Evolutionary conservation across 352 stramenopile species (phyloP), one percentile per base, ranked within the genome.

Genomic region (Phytophthora colocasiae): DNA sequence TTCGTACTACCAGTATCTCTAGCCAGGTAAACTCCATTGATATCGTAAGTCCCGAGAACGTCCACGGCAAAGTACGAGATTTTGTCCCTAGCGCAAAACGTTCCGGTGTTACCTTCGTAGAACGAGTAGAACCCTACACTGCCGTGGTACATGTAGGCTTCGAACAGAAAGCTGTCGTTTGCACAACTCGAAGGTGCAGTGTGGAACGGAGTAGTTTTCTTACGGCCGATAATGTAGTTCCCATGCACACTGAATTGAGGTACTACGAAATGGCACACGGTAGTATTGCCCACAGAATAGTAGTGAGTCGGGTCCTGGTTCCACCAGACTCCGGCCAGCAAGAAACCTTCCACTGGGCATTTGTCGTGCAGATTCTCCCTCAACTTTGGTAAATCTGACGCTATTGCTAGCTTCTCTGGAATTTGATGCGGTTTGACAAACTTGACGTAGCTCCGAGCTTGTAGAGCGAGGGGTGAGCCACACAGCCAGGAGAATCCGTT

Each of bases 371-470:
- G n/a, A 71, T 26, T 12, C 49, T 32, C 17, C 1, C 12, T 62
- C 34, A 51, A 22, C 19, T 54, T 51, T 0, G 29, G 32, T n/a
- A 27, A 6, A 8, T 50, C 19, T 17, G 24, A 17, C 4, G 27
- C 36, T 1, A 58, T 14, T 15, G 55, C 39, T 10, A 71, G 43
- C 2, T 52, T 54, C 22, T 60, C 26, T 22, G 39, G 26, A 31
- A 71, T 71, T 7, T 54, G 58, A 27, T 71, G 63, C 8, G 63
- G 55, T 11, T 53, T 60, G 32, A 58, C 41, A 11, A 71, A 59
- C 39, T 66, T 48, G 14, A 66, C 4, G 34, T 66, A 71, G 57
- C 63, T 71, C 46, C 55, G 39, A 19, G 41, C n/a, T 55, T 55
- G 47, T 29, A 55, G 29, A 11, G 41, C 27, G 4, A 65, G n/a